Percentiles rank a stretch among this genome's conserved stretches.
These are phyloP conservation scores for Oryza officinalis DNA, from an alignment of 176 grass and related monocot species.

Conservation along the genomic window DNA sequence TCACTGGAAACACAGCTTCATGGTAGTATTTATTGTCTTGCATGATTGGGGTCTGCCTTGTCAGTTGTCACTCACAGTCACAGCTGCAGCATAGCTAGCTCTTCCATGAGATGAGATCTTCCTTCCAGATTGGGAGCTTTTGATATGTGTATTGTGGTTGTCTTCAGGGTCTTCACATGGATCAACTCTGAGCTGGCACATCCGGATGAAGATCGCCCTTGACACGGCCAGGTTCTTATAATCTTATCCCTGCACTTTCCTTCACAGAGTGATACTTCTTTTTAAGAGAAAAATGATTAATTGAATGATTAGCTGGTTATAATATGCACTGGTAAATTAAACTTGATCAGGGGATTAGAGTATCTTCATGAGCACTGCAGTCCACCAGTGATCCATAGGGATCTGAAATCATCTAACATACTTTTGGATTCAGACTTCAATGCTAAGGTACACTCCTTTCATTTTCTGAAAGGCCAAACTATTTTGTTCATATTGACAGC, in stretches of 20 bases:
- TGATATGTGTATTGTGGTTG: constrained; percentile 41
- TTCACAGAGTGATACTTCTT: constrained; percentile 9
- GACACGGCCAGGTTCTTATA: constrained; percentile 77
- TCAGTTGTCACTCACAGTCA: constrained; percentile 45
- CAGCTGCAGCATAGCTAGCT: constrained; percentile 36
- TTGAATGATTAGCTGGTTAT: constrained; percentile 40
- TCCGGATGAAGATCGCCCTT: constrained; percentile 94
- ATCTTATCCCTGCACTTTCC: constrained; percentile 35
- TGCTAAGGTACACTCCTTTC: constrained; percentile 63
- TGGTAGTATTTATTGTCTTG: constrained; percentile 47
- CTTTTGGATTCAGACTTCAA: constrained; percentile 91
- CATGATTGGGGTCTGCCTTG: constrained; percentile 32
- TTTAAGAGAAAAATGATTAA: constrained; percentile 1
- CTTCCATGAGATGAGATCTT: constrained; percentile 59
- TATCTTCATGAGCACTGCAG: constrained; percentile 98
- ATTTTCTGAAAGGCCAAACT: constrained; percentile 17
- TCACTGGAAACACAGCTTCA: constrained; percentile 90
- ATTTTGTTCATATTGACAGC: constrained; percentile 16
- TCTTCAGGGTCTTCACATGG: constrained; percentile 89
- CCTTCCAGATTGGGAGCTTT: constrained; percentile 40
- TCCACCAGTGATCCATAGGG: constrained; percentile 90
- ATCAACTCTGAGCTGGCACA: constrained; percentile 78
- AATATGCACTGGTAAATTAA: constrained; percentile 41
- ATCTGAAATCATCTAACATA: constrained; percentile 98
- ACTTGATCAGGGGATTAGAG: constrained; percentile 75